Conservation (phyloP, 2,329 filamentous ascomycete genomes). For the Diaporthe sp. region DNA sequence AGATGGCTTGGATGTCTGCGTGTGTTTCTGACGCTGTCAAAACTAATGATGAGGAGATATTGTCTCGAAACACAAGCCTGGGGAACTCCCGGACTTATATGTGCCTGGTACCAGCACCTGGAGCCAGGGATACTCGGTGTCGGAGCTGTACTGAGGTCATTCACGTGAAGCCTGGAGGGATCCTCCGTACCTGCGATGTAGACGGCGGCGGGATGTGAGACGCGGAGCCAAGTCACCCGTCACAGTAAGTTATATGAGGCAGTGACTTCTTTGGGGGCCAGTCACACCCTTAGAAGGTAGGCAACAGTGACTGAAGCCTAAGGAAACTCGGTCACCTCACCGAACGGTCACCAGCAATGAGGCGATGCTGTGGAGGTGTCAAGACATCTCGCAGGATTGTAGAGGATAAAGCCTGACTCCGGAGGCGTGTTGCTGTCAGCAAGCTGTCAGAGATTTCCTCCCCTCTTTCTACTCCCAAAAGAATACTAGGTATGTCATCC, state of each 20-base stretch:
- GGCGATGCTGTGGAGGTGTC: background rate
- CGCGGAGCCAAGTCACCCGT: background rate
- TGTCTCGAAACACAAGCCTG: background rate
- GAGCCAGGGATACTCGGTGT: background rate
- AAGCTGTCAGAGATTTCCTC: background rate
- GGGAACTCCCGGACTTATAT: slow-evolving; percentile 2
- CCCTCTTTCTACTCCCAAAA: slow-evolving; percentile 2
- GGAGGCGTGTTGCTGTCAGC: background rate
- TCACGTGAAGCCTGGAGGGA: background rate
- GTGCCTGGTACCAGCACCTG: background rate
- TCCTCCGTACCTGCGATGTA: background rate
- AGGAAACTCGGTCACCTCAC: background rate
- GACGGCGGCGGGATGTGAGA: background rate
- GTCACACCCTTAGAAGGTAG: slow-evolving; percentile 24
- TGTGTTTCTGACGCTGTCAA: background rate
- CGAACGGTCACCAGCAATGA: background rate
- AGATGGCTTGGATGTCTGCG: background rate
- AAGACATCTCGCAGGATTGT: background rate
- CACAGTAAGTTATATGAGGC: background rate
- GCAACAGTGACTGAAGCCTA: slow-evolving; percentile 13
- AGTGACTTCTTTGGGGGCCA: slow-evolving; percentile 11
- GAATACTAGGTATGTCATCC: slow-evolving; percentile 23
- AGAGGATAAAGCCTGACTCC: background rate
- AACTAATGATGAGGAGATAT: background rate
- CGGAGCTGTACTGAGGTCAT: background rate